Conservation (phyloP, 2,329 filamentous ascomycete species). For the Penicillium sp. region DNA sequence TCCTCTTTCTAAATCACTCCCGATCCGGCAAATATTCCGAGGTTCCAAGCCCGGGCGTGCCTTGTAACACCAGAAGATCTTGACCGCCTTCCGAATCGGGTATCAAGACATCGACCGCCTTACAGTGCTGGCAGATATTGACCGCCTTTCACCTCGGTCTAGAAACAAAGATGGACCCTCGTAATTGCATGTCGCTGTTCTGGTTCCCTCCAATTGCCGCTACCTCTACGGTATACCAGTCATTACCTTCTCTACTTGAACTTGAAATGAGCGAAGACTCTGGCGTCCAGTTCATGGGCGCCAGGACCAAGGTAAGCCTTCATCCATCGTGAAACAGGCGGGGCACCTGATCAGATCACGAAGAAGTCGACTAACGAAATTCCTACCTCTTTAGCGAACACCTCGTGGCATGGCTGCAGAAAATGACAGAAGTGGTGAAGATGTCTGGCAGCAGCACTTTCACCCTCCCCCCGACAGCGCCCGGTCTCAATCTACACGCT, state of each 20-base stretch:
- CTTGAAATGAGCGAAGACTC: slow-evolving; percentile 39
- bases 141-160: slow-evolving; percentile 11
- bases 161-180: slow-evolving; percentile 7
- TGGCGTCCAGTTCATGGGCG: slow-evolving; percentile 37
- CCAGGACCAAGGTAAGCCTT: slow-evolving; percentile 40
- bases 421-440: slow-evolving; percentile 25
- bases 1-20: background rate
- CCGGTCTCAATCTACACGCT: slow-evolving; percentile 22
- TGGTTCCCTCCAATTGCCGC: slow-evolving; percentile 2
- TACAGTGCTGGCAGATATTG: background rate
- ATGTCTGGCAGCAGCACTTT: slow-evolving; percentile 28
- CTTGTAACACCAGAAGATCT: background rate
- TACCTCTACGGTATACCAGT: background rate
- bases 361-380: slow-evolving; percentile 17
- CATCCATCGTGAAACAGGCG: slow-evolving; percentile 20
- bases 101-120: background rate
- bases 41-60: background rate
- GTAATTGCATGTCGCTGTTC: slow-evolving; percentile 1
- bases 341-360: slow-evolving; percentile 20
- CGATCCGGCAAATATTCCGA: no score
- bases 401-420: slow-evolving; percentile 40
- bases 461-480: slow-evolving; percentile 24
- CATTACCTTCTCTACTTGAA: background rate
- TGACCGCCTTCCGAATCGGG: background rate
- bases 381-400: slow-evolving; percentile 30